phyloP scores from a whole-genome alignment of 164 flowering plant genomes.

The Litsea cubeba region DNA sequence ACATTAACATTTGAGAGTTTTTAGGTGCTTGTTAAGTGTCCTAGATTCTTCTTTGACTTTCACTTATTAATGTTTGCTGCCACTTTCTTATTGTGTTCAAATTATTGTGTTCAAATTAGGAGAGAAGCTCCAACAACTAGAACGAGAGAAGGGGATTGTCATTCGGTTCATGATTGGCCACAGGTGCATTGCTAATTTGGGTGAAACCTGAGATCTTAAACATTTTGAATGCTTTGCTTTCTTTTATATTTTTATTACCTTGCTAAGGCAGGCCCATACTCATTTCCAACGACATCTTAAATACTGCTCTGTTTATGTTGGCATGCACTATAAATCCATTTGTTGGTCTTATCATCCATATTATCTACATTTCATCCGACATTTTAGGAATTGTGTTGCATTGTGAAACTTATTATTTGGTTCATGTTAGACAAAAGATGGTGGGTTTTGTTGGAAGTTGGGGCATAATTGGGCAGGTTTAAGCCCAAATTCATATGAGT shows the following conservation, averaged over 20 bases:
- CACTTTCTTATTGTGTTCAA: background rate
- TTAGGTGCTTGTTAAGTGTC: background rate
- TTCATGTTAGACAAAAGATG: no score
- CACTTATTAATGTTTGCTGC: background rate
- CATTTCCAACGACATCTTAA: background rate
- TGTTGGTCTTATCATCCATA: background rate
- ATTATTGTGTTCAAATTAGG: slow-evolving; percentile 41
- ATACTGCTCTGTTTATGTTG: background rate
- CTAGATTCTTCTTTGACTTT: background rate
- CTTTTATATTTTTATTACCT: background rate
- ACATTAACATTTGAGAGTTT: background rate
- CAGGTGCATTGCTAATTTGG: slow-evolving; percentile 38
- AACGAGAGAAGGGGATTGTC: slow-evolving; percentile 83
- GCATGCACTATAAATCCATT: background rate
- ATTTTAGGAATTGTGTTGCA: background rate
- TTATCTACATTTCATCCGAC: no score
- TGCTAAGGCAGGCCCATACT: background rate
- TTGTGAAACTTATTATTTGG: background rate
- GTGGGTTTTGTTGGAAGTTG: no score
- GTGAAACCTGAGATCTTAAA: background rate
- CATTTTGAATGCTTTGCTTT: background rate
- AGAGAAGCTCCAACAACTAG: slow-evolving; percentile 64
- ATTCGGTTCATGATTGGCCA: slow-evolving; percentile 93
- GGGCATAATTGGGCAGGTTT: no score
- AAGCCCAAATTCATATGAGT: no score